Base-by-base conservation (phyloP, 495 filamentous ascomycete species). In the Cairneyella variabilis region DNA sequence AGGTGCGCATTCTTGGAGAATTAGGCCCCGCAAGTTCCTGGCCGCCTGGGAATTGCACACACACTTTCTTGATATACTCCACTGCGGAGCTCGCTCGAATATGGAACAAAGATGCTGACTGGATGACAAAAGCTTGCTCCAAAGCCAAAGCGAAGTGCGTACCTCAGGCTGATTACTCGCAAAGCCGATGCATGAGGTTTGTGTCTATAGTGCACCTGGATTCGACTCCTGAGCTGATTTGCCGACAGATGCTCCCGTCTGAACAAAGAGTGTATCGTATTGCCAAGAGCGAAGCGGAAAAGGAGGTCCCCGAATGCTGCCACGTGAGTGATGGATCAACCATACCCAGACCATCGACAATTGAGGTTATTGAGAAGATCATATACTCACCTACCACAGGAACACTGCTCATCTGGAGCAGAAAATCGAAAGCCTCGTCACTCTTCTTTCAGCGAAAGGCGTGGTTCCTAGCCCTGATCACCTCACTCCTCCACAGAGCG, bases 341-440 rank as follows among this genome's bases (percentile, higher is more conserved):
- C 3, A 12, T 2, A 14, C 1, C 27, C 17, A 36, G n/a, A 23
- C n/a, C n/a, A n/a, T n/a, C n/a, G n/a, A n/a, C n/a, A n/a, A n/a
- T n/a, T n/a, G n/a, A n/a, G n/a, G n/a, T n/a, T n/a, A n/a, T n/a
- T n/a, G n/a, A n/a, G n/a, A n/a, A n/a, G n/a, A n/a, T n/a, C n/a
- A n/a, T n/a, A n/a, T 32, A 36, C 16, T 26, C 10, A 18, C 4
- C 12, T 21, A 30, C 45, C 34, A 36, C 23, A 55, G 54, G 14
- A 54, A 48, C 27, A 51, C 44, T 28, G 51, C 54, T 1, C 53
- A 60, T 38, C 38, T 61, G 30, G 59, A 61, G 20, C 25, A 61
- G 21, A 57, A 54, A 21, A 61, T 61, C 10, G 50, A 61, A 17
- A 58, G 47, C 39, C 54, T 61, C 12, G 59, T 58, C 10, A 36